These are phyloP conservation scores for Suillus placidus DNA, from an alignment of 768 basidiomycete species.

Conservation along the genomic window DNA sequence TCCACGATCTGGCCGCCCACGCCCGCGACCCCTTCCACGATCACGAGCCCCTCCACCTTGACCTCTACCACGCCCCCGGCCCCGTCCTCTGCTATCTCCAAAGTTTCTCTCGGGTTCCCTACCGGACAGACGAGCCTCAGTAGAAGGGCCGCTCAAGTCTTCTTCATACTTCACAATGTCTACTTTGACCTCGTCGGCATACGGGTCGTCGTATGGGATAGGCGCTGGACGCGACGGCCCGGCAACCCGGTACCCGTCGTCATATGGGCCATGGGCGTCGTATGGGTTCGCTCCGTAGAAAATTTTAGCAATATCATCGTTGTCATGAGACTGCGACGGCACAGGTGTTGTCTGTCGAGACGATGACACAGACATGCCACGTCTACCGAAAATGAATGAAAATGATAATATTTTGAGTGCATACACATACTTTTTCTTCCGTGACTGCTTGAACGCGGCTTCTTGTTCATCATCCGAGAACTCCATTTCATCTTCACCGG, in stretches of 20 bases:
- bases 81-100: conserved; percentile 27
- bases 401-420: conserved; percentile 11
- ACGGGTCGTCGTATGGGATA: conserved; percentile 80
- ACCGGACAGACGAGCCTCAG: background rate
- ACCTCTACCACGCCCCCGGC: conserved; percentile 39
- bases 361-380: conserved; percentile 52
- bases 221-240: conserved; percentile 67
- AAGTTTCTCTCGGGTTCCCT: background rate
- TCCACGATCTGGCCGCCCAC: conserved; percentile 28
- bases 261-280: conserved; percentile 68
- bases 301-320: conserved; percentile 47
- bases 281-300: conserved; percentile 62
- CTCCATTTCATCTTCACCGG: conserved; percentile 85
- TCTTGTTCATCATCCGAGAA: conserved; percentile 97
- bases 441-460: conserved; percentile 61
- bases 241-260: conserved; percentile 55
- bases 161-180: conserved; percentile 20
- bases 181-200: conserved; percentile 50
- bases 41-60: conserved; percentile 27
- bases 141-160: background rate
- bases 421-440: conserved; percentile 58
- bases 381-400: conserved; percentile 38
- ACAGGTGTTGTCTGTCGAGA: conserved; percentile 60
- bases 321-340: conserved; percentile 55
- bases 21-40: conserved; percentile 32